Evolutionary conservation across 768 basidiomycete species (phyloP), one percentile per base, ranked within the genome.

Genomic region (Boletus subcaerulescens): DNA sequence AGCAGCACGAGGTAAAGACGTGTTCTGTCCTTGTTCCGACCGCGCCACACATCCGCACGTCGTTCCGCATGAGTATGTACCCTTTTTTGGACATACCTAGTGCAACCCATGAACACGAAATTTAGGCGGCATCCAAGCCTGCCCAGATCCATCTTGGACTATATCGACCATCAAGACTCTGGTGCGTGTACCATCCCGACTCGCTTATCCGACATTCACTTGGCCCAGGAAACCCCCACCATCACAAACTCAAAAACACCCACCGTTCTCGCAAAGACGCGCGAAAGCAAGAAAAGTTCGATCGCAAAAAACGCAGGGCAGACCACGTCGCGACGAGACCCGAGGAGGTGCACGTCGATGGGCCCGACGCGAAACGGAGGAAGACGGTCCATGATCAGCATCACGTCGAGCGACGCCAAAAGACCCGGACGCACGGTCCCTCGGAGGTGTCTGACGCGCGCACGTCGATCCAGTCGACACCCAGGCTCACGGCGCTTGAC

Each of bases 271-370:
- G 87, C 52, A 89, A 84, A 66, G 86, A 87, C 45, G 65, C 78
- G 14, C 74, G 89, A 41, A 91, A 86, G 65, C 78, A 84, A 60
- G 80, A 79, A 29, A 78, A 88, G n/a, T 55, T 73, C 1, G 75
- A 74, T 43, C 76, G 76, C 48, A 92, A 89, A 66, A 77, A 81
- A 62, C 79, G 81, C 43, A 89, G 82, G 62, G 84, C 86, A 0
- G 73, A 77, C 38, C 81, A 79, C 63, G 87, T 86, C 67, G 74
- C 79, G 5, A 66, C 68, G 10, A 48, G 36, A 15, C 57, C 57
- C 4, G 76, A 79, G 33, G 65, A 65, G 8, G 78, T 80, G n/a
- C 76, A 76, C 59, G 58, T 59, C 13, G 77, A 80, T 6, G 77
- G 72, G 3, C 80, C 81, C 9, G 69, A 73, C 14, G 1, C 56